Conservation (phyloP, 2,329 filamentous ascomycete species). For the Ophiognomonia clavigignenti-juglandacearum region DNA sequence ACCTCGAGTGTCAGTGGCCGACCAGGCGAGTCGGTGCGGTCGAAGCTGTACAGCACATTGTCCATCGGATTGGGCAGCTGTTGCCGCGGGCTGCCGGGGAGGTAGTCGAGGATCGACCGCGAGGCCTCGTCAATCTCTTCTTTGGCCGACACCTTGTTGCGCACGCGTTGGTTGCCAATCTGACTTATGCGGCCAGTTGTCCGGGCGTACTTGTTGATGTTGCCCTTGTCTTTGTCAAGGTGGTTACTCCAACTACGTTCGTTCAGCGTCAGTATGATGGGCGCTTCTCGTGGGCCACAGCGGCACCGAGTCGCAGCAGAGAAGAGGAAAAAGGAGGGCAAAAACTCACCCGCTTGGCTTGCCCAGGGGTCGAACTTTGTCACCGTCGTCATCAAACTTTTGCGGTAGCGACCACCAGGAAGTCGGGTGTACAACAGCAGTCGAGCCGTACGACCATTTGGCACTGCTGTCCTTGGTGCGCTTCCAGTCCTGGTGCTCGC, state of each 20-base stretch:
- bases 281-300: too few species aligned
- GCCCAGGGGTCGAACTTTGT: conserved; percentile 30
- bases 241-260: too few species aligned
- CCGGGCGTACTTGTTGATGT: conserved; percentile 33
- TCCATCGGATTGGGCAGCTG: conserved; percentile 26
- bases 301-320: background rate
- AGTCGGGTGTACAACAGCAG: background rate
- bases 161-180: conserved; percentile 25
- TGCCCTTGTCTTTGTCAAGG: conserved; percentile 23
- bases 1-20: conserved; percentile 34
- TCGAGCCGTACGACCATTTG: conserved; percentile 37
- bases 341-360: conserved; percentile 30
- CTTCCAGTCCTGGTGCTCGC: conserved; percentile 37
- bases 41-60: conserved; percentile 39
- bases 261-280: too few species aligned
- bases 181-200: conserved; percentile 19
- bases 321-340: background rate
- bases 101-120: conserved; percentile 30
- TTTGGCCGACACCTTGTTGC: conserved; percentile 28
- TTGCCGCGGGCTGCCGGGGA: conserved; percentile 19
- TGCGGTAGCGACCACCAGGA: background rate
- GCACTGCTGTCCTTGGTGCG: conserved; percentile 35
- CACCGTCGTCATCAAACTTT: conserved; percentile 22
- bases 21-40: conserved; percentile 33
- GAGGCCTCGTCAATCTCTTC: conserved; percentile 33